Percentiles rank a stretch among this genome's conserved stretches.
Evolutionary conservation across 2,329 filamentous ascomycete genomes (phyloP).

Genomic region (Pseudogymnoascus sp.): DNA sequence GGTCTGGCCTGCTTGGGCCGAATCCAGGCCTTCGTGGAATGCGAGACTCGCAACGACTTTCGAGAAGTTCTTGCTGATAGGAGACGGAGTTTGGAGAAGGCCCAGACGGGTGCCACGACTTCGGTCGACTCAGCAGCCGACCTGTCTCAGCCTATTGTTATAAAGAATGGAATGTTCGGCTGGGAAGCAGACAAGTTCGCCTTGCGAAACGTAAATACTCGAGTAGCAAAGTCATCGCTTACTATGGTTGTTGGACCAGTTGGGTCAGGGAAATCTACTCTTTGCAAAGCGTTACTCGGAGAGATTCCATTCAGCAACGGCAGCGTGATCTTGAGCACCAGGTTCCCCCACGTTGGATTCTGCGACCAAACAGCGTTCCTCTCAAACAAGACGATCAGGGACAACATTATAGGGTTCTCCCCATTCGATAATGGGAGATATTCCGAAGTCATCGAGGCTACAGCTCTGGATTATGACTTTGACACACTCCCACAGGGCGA

Average conservation of each 20-base stretch:
- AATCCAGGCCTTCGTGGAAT: constrained; percentile 21
- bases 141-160: constrained; percentile 9
- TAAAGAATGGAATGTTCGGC: constrained; percentile 21
- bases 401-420: constrained; percentile 30
- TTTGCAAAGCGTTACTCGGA: constrained; percentile 28
- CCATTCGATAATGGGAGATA: constrained; percentile 22
- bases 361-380: constrained; percentile 38
- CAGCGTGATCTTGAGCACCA: constrained; percentile 14
- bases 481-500: constrained; percentile 17
- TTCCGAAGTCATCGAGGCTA: constrained; percentile 18
- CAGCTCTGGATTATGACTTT: constrained; percentile 19
- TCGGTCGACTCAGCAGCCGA: background rate
- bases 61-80: constrained; percentile 10
- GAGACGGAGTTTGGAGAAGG: constrained; percentile 7
- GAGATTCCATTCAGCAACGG: constrained; percentile 26
- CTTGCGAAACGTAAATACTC: constrained; percentile 15
- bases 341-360: constrained; percentile 27
- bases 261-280: constrained; percentile 28
- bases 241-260: constrained; percentile 24
- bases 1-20: constrained; percentile 19
- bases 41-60: constrained; percentile 16
- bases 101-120: background rate
- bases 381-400: constrained; percentile 30
- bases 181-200: constrained; percentile 21
- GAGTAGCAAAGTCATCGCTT: constrained; percentile 16